Base-by-base conservation (phyloP, 1,284 basidiomycete genomes). In the Cutaneotrichosporon sp. region DNA sequence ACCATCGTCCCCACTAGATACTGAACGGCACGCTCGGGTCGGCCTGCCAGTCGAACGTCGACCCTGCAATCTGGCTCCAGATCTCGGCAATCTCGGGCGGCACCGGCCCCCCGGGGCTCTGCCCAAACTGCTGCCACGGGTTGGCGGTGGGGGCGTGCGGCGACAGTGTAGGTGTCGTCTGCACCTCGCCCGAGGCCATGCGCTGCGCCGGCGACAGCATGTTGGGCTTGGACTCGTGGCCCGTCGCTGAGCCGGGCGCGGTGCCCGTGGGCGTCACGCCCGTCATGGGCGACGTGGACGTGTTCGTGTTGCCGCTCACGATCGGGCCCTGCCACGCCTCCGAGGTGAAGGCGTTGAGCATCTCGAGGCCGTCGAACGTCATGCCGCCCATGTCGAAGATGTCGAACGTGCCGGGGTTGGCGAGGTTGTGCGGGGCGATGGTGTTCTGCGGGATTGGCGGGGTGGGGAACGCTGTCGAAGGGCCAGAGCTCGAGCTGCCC, bases 21-120 rank as follows among this genome's bases (percentile, higher is more conserved):
- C 73, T 74, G 66, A 78, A 78, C 14, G 76, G 76, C n/a, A 78
- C 74, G 62, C 54, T 75, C 25, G 76, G 76, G 61, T 78, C 76
- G 25, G 76, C 73, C 54, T 71, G 69, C 76, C 76, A 78, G 66
- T 78, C 74, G 56, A 76, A 77, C 22, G 69, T 67, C 31, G 65
- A 67, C 22, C 72, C 74, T 1, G 72, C 70, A 29, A 78, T 70
- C 65, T 78, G 76, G 43, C 63, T 70, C 76, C 76, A 78, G 52
- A 78, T 73, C 45, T 75, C 72, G 2, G 65, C 65, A 13, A 68
- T 59, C 54, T 66, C 66, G 50, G 61, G 53, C 56, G 53, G 51
- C 31, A 47, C 54, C 25, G 54, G 63, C 11, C 43, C 54, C 2
- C 59, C 61, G 24, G 55, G 53, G 20, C 61, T 56, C 22, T 54